Evolutionary conservation across 768 basidiomycete species (phyloP).

Genomic region (Brasilioporus rufonigricans): DNA sequence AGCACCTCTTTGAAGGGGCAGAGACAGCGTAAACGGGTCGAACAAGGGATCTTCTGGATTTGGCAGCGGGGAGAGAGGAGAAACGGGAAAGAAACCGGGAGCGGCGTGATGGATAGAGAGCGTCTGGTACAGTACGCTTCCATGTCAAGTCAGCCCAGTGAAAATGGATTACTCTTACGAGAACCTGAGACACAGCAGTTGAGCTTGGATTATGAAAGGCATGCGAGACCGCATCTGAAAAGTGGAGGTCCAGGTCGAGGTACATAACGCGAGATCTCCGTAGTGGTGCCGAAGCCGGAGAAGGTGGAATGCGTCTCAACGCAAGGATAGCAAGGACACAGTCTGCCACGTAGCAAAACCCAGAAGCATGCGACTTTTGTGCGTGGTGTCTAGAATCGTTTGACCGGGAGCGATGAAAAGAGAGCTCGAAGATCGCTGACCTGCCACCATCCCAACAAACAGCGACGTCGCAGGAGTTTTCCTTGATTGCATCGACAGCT

Average conservation of each 20-base stretch:
- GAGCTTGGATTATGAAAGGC: conserved; percentile 55
- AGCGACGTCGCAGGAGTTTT: conserved; percentile 52
- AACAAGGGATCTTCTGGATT: conserved; percentile 30
- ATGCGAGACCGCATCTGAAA: conserved; percentile 83
- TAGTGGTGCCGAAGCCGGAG: conserved; percentile 11
- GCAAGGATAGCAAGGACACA: conserved; percentile 77
- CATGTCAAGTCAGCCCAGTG: neutral
- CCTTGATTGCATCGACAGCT: conserved; percentile 59
- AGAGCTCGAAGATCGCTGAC: conserved; percentile 30
- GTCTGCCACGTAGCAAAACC: conserved; percentile 95
- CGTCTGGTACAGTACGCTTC: conserved; percentile 41
- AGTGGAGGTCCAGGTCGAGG: conserved; percentile 90
- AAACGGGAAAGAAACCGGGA: conserved; percentile 80
- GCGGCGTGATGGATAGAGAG: conserved; percentile 83
- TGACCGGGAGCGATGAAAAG: neutral
- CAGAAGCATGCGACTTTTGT: conserved; percentile 71
- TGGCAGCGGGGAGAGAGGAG: conserved; percentile 49
- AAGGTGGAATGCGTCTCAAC: conserved; percentile 45
- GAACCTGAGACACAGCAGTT: conserved; percentile 40
- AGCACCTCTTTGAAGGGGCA: conserved; percentile 76
- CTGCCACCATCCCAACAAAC: conserved; percentile 94
- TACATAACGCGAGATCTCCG: conserved; percentile 74
- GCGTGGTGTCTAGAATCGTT: conserved; percentile 76
- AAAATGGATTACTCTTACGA: conserved; percentile 35
- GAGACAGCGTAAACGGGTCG: conserved; percentile 70